Evolutionary conservation across 805 yeast genomes (phyloP).

Genomic region (Cyberlindnera mrakii): DNA sequence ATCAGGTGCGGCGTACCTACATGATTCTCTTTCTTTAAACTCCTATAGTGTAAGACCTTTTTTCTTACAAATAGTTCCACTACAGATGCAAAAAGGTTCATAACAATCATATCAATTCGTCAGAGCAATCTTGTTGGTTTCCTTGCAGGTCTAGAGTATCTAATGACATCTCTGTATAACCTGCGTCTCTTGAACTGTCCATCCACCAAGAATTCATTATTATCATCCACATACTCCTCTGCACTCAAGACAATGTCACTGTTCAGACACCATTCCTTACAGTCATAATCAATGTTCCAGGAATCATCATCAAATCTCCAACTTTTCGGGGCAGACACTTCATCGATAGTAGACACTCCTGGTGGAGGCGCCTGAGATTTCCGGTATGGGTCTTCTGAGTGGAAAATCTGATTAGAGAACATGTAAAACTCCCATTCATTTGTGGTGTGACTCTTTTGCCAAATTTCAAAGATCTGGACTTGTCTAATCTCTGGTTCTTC

Average conservation of each 20-base stretch:
- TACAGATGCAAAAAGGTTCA: not conserved
- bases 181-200: constrained; percentile 54
- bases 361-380: constrained; percentile 52
- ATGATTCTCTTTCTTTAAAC: too few relatives aligned
- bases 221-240: constrained; percentile 25
- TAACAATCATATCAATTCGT: not conserved
- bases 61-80: too few relatives aligned
- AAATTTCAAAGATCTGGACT: constrained; percentile 79
- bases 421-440: constrained; percentile 56
- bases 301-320: constrained; percentile 66
- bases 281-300: constrained; percentile 62
- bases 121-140: constrained; percentile 22
- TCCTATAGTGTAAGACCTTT: too few relatives aligned
- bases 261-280: constrained; percentile 44
- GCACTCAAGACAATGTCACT: constrained; percentile 29
- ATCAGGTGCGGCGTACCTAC: too few relatives aligned
- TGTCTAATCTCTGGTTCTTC: constrained; percentile 51
- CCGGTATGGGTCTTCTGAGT: constrained; percentile 38
- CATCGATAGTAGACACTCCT: constrained; percentile 50
- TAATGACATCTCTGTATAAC: constrained; percentile 43
- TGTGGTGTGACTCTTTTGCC: constrained; percentile 54
- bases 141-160: constrained; percentile 37
- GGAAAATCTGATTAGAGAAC: constrained; percentile 53
- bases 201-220: constrained; percentile 48
- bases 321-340: constrained; percentile 59